Percentiles rank a stretch among this genome's conserved stretches.
phyloP scores from a whole-genome alignment of 139 green algal species.

The Chlamydomonas incerta region DNA sequence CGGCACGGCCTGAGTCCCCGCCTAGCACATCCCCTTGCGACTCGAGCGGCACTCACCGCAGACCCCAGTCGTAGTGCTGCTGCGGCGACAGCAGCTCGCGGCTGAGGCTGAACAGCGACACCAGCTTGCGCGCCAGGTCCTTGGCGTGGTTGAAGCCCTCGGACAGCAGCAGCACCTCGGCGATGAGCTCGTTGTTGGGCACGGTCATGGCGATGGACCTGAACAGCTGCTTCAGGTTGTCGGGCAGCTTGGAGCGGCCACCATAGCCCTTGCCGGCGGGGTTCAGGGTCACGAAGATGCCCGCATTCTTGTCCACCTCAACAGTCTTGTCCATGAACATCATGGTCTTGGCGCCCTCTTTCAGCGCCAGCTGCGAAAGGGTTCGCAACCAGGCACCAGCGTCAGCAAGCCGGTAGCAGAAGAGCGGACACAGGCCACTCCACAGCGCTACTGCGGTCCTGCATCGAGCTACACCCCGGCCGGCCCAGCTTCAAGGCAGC shows the following conservation, averaged over 20 bases:
- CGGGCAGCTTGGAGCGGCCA: slow-evolving; percentile 85
- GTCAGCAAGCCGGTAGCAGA: too few relatives aligned
- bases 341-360: slow-evolving; percentile 63
- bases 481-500: too few relatives aligned
- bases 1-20: too few relatives aligned
- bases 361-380: slow-evolving; percentile 71
- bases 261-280: slow-evolving; percentile 87
- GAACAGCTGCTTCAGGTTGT: slow-evolving; percentile 92
- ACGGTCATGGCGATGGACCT: slow-evolving; percentile 84
- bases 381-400: too few relatives aligned
- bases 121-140: slow-evolving; percentile 71
- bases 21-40: too few relatives aligned
- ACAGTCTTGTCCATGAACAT: slow-evolving; percentile 76
- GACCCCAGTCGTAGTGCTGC: slow-evolving; percentile 90
- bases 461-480: too few relatives aligned
- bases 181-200: slow-evolving; percentile 86
- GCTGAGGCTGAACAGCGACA: slow-evolving; percentile 75
- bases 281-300: slow-evolving; percentile 93
- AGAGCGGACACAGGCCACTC: too few relatives aligned
- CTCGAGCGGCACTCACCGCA: slow-evolving; percentile 58
- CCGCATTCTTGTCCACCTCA: slow-evolving; percentile 76
- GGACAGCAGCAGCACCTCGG: slow-evolving; percentile 77
- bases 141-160: slow-evolving; percentile 79
- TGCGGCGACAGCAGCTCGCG: slow-evolving; percentile 76
- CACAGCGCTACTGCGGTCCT: too few relatives aligned